Evolutionary conservation across 768 basidiomycete species (phyloP).

Genomic region (Pisolithus marmoratus): DNA sequence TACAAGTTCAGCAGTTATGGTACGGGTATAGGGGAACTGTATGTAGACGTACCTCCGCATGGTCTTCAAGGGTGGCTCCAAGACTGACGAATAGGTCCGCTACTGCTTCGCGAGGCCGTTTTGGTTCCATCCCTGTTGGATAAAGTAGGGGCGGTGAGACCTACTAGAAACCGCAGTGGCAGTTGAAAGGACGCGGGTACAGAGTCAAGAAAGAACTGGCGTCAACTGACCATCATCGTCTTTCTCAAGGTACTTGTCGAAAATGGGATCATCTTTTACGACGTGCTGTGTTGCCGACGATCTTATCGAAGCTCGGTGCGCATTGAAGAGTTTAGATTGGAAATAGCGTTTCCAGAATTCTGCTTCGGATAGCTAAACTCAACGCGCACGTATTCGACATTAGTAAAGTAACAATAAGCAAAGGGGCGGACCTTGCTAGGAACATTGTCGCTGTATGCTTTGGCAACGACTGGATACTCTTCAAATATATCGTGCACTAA

Average conservation of each 20-base stretch:
- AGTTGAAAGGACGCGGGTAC: not conserved
- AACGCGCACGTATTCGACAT: constrained; percentile 8
- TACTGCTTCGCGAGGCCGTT: constrained; percentile 54
- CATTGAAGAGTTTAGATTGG: constrained; percentile 91
- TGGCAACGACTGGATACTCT: constrained; percentile 92
- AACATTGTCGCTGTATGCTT: constrained; percentile 90
- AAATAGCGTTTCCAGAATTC: constrained; percentile 98
- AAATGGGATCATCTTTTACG: constrained; percentile 86
- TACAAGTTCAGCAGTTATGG: not conserved
- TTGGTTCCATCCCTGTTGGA: constrained; percentile 67
- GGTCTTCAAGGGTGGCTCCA: constrained; percentile 86
- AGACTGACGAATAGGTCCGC: constrained; percentile 81
- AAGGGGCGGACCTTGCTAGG: constrained; percentile 60
- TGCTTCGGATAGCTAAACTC: constrained; percentile 70
- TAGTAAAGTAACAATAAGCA: not conserved
- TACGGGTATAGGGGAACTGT: not conserved
- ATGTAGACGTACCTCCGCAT: constrained; percentile 58
- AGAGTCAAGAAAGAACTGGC: not conserved
- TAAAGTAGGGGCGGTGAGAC: not conserved
- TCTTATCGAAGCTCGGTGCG: constrained; percentile 88
- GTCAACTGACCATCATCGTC: constrained; percentile 84
- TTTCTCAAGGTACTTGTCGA: constrained; percentile 93
- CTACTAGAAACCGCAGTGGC: not conserved
- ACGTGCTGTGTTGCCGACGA: constrained; percentile 80
- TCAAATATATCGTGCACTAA: constrained; percentile 96